Conservation (phyloP, 768 basidiomycete species). For the Leccinum rimulosum region DNA sequence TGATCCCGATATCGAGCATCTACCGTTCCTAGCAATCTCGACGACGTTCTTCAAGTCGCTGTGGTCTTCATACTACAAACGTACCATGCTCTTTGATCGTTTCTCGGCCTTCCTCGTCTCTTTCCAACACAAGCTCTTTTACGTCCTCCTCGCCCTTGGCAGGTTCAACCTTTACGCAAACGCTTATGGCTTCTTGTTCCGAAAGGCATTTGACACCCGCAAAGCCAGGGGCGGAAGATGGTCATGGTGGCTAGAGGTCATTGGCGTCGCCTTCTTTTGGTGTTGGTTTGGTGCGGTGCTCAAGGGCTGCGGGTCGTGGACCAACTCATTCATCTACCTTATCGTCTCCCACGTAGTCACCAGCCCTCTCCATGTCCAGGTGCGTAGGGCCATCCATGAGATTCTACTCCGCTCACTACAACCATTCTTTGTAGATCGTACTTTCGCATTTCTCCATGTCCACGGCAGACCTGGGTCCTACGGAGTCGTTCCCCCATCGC, state of each 20-base stretch:
- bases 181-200: conserved; percentile 74
- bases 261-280: conserved; percentile 83
- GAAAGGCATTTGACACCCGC: conserved; percentile 61
- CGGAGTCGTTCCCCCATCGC: conserved; percentile 89
- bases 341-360: conserved; percentile 82
- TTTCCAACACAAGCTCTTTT: conserved; percentile 91
- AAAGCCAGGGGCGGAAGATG: conserved; percentile 69
- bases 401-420: conserved; percentile 6
- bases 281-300: conserved; percentile 78
- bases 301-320: conserved; percentile 68
- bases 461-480: conserved; percentile 84
- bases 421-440: conserved; percentile 60
- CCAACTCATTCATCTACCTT: conserved; percentile 67
- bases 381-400: conserved; percentile 32
- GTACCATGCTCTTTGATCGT: conserved; percentile 75
- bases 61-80: conserved; percentile 94
- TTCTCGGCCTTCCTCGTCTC: conserved; percentile 64
- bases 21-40: conserved; percentile 95
- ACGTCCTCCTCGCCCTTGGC: conserved; percentile 83
- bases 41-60: conserved; percentile 81
- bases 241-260: conserved; percentile 76
- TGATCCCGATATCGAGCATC: conserved; percentile 81
- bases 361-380: conserved; percentile 94
- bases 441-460: conserved; percentile 97
- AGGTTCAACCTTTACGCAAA: conserved; percentile 93